Conservation (phyloP, 768 basidiomycete genomes). For the Tulasnella sp. region DNA sequence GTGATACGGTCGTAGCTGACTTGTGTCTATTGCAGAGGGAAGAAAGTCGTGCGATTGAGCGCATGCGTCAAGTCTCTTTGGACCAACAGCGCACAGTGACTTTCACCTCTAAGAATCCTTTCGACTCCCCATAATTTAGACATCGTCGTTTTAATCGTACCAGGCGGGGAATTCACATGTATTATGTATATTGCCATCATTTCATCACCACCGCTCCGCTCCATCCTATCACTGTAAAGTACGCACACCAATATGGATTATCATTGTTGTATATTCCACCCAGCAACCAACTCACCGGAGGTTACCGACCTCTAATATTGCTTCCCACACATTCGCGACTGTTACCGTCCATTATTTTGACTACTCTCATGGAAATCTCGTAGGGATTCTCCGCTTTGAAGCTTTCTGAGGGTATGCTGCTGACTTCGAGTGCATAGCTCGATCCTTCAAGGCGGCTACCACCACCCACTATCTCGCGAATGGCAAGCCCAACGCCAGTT, state of each 20-base stretch:
- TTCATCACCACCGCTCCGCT: background rate
- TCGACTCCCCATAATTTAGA: background rate
- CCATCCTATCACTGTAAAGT: no score
- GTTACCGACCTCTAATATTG: no score
- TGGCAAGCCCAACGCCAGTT: slow-evolving; percentile 76
- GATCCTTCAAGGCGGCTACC: slow-evolving; percentile 85
- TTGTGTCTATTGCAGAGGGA: background rate
- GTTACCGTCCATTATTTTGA: no score
- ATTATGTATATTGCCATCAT: background rate
- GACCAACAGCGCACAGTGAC: slow-evolving; percentile 6
- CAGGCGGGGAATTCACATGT: background rate
- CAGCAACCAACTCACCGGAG: no score
- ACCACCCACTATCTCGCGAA: slow-evolving; percentile 76
- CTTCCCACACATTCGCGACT: no score
- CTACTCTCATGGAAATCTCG: slow-evolving; percentile 11
- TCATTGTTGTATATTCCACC: no score
- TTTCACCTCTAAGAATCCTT: background rate
- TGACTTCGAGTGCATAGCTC: slow-evolving; percentile 32
- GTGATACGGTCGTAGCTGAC: background rate
- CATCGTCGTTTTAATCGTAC: no score
- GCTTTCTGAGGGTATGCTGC: no score
- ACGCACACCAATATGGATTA: no score
- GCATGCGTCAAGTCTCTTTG: slow-evolving; percentile 11
- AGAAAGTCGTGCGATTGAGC: slow-evolving; percentile 10
- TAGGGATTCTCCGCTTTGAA: no score